Percentiles rank a stretch among this genome's conserved stretches.
phyloP scores from a whole-genome alignment of 202 grass and related monocot genomes.

The Digitaria exilis region DNA sequence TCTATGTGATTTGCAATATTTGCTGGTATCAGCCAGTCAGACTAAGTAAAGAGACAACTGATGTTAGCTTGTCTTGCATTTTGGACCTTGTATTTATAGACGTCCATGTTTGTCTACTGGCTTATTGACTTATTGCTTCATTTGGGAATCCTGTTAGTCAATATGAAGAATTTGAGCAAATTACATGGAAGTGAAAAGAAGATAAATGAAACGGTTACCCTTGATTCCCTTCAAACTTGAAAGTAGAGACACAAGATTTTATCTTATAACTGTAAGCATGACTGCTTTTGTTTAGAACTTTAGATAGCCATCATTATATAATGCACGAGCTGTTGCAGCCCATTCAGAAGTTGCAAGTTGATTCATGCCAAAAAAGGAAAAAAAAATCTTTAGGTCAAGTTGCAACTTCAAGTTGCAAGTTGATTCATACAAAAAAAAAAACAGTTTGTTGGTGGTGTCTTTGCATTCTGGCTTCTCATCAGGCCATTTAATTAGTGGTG shows the following conservation, averaged over 20 bases:
- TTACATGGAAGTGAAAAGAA: not conserved
- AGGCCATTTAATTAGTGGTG: not conserved
- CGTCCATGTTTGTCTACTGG: not conserved
- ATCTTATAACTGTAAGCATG: not conserved
- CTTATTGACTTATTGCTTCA: slow-evolving; percentile 8
- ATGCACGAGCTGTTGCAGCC: not conserved
- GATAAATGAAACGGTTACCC: not conserved
- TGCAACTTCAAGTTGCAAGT: no score
- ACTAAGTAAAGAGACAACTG: no score
- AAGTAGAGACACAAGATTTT: not conserved
- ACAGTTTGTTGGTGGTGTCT: slow-evolving; percentile 9
- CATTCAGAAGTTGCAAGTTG: not conserved
- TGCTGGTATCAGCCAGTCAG: no score
- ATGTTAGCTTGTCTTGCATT: no score
- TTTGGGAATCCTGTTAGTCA: not conserved
- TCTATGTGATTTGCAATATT: no score
- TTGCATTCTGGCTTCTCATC: not conserved
- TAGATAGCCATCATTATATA: not conserved
- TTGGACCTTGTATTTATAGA: no score
- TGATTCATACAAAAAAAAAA: slow-evolving; percentile 5
- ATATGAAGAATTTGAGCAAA: not conserved
- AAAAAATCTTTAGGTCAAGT: no score
- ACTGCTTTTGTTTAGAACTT: not conserved
- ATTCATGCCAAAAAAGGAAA: no score
- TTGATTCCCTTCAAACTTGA: not conserved